A percentile compares a stretch with the other conserved stretches of the same genome.
phyloP scores from a whole-genome alignment of 495 filamentous ascomycete genomes.

The Echria macrotheca region DNA sequence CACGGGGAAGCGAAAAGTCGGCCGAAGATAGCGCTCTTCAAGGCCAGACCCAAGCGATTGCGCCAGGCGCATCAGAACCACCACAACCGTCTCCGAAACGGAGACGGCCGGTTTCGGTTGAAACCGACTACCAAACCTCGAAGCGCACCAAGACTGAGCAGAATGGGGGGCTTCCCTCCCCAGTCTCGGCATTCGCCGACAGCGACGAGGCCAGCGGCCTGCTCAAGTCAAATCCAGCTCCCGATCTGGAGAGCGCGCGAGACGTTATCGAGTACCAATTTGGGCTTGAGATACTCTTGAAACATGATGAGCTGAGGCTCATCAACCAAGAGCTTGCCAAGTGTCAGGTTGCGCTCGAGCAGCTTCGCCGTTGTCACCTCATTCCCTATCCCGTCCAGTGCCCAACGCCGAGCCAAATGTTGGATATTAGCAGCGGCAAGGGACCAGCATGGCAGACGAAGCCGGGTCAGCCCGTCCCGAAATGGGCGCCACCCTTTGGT shows the following conservation, averaged over 20 bases:
- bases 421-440: slow-evolving; percentile 63
- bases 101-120: slow-evolving; percentile 32
- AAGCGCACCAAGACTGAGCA: slow-evolving; percentile 36
- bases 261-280: slow-evolving; percentile 80
- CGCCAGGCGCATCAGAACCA: slow-evolving; percentile 10
- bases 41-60: slow-evolving; percentile 12
- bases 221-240: slow-evolving; percentile 15
- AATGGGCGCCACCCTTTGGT: slow-evolving; percentile 75
- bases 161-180: slow-evolving; percentile 29
- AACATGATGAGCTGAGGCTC: slow-evolving; percentile 87
- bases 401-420: slow-evolving; percentile 54
- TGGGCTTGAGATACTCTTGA: slow-evolving; percentile 84
- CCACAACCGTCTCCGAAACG: slow-evolving; percentile 24
- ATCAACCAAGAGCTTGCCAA: slow-evolving; percentile 96
- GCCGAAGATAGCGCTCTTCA: slow-evolving; percentile 11
- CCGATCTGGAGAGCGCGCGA: slow-evolving; percentile 44
- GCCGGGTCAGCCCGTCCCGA: slow-evolving; percentile 54
- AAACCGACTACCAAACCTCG: slow-evolving; percentile 15
- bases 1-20: slow-evolving; percentile 43
- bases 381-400: slow-evolving; percentile 74
- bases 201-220: slow-evolving; percentile 14
- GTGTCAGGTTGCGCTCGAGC: slow-evolving; percentile 92
- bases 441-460: slow-evolving; percentile 58
- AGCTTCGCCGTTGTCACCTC: slow-evolving; percentile 83
- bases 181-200: slow-evolving; percentile 23